Conservation (phyloP, 306 rosid genomes). For the Erythrophleum fordii region DNA sequence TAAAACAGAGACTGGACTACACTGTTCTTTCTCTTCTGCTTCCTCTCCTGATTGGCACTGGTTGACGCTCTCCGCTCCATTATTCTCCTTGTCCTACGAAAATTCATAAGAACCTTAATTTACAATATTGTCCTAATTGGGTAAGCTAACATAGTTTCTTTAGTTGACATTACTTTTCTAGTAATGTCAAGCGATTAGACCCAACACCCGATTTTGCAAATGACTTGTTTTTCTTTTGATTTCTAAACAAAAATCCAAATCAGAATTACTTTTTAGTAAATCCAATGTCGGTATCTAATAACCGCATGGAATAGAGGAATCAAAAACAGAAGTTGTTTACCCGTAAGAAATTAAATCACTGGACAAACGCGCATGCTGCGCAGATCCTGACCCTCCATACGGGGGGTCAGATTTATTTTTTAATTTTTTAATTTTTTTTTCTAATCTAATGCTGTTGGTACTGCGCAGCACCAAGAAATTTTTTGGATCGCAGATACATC, state of each 20-base stretch:
- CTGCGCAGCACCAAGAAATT: too few relatives aligned
- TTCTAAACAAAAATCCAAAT: constrained; percentile 37
- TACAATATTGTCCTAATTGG: constrained; percentile 39
- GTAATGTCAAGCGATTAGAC: constrained; percentile 40
- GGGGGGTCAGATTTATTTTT: too few relatives aligned
- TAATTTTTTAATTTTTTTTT: too few relatives aligned
- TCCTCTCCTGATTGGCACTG: constrained; percentile 57
- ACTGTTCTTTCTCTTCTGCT: constrained; percentile 90
- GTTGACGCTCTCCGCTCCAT: constrained; percentile 44
- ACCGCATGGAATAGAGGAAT: constrained; percentile 41
- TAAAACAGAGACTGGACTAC: constrained; percentile 92
- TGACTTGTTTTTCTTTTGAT: constrained; percentile 36
- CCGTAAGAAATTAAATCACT: constrained; percentile 26
- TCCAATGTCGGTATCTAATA: constrained; percentile 41
- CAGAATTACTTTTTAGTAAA: constrained; percentile 32
- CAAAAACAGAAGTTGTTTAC: constrained; percentile 40
- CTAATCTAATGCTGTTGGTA: too few relatives aligned
- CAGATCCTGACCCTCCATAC: too few relatives aligned
- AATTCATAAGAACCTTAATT: constrained; percentile 39
- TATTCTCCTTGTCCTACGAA: constrained; percentile 52
- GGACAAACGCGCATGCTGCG: too few relatives aligned
- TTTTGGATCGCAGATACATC: constrained; percentile 42
- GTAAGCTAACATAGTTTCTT: constrained; percentile 34
- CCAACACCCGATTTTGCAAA: constrained; percentile 32
- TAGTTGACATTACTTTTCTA: constrained; percentile 30